Base-by-base conservation (phyloP, 768 basidiomycete species). In the Punctularia strigosozonata region DNA sequence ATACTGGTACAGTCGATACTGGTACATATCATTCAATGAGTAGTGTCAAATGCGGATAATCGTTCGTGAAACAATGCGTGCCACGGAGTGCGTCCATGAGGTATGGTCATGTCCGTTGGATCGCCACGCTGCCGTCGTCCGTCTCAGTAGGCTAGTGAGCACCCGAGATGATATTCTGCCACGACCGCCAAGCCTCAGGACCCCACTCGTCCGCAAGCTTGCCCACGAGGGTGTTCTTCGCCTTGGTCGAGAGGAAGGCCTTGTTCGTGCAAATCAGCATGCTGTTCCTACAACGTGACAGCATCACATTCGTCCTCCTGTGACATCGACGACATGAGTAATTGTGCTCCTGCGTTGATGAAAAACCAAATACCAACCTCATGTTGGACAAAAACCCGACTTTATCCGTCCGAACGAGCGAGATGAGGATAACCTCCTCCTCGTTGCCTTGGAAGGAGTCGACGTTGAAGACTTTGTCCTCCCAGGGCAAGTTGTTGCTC, bases 401-500 rank as follows among this genome's bases (percentile, higher is more conserved):
- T 24, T 45, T 43, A 14, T 43, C 45, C 7, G 61, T 49, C 8
- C 61, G 49, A 4, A 61, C 60, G 25, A 54, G 36, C 2, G 58
- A 60, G 20, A 62, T 42, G 23, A 62, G 44, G 39, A 62, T 53
- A 39, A 50, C 47, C 23, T 58, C 55, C 3, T 44, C 55, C 40
- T 62, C 61, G 37, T 62, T 58, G 7, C 86, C 60, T 52, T 61
- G 60, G 42, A 61, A 62, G 5, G 54, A 53, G 42, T 62, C 61
- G 13, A 62, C 57, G 34, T 57, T 59, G 48, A 56, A 62, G 17
- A 48, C 48, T 14, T 38, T 52, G 37, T 58, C 50, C 36, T 49
- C 45, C 48, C 48, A 54, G 1, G 50, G 46, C 2, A 61, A 36
- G 4, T 43, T 32, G 10, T 34, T 45, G 1, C 24, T 33, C 42